Conservation (phyloP, 331 rosid species). For the Spiraea crenata region DNA sequence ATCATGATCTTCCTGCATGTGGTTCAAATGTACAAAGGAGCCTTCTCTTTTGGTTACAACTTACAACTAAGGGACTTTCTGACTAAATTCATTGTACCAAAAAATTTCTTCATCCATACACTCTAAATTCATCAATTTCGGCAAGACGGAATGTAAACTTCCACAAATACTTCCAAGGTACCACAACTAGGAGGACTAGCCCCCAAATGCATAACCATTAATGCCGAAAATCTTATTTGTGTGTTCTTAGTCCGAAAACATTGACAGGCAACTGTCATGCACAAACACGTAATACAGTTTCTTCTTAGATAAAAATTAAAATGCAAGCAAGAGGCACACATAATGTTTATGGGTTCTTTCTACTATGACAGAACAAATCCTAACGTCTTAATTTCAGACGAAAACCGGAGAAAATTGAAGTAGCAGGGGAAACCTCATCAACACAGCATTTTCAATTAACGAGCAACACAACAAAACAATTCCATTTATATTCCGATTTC, state of each 20-base stretch:
- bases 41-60: too few relatives aligned
- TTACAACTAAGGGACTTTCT: too few relatives aligned
- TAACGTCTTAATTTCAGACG: background rate
- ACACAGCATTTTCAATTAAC: too few relatives aligned
- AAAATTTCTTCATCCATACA: background rate
- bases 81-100: background rate
- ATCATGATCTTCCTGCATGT: background rate
- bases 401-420: background rate
- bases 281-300: background rate
- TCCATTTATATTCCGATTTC: too few relatives aligned
- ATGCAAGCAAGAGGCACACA: background rate
- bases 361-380: background rate
- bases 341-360: background rate
- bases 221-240: background rate
- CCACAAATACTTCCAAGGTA: background rate
- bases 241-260: background rate
- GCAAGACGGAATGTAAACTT: background rate
- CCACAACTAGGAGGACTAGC: background rate
- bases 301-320: background rate
- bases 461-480: too few relatives aligned
- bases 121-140: background rate
- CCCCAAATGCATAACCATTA: background rate
- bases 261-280: background rate
- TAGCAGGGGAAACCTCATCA: conserved; percentile 17
- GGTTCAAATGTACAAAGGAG: background rate